These are phyloP conservation scores for Calonectria hawksworthii DNA, from an alignment of 2,329 filamentous ascomycete species.

Conservation along the genomic window DNA sequence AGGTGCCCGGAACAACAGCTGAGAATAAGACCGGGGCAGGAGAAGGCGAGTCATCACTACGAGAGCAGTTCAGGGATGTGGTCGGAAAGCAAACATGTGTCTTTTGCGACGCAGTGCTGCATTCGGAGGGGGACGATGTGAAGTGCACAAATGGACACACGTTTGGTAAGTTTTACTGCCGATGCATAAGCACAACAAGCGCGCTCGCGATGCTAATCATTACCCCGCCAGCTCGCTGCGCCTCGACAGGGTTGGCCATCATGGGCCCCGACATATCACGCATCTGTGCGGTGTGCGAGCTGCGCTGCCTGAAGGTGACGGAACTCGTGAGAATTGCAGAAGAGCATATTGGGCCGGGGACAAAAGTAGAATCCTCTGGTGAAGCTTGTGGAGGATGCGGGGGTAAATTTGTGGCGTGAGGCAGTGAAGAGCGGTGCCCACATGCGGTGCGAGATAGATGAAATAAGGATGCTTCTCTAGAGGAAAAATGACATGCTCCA, in stretches of 20 bases:
- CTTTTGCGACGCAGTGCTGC: slow-evolving; percentile 59
- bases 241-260: slow-evolving; percentile 67
- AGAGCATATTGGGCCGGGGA: slow-evolving; percentile 46
- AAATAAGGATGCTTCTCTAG: neutral
- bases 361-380: slow-evolving; percentile 48
- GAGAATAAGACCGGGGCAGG: slow-evolving; percentile 33
- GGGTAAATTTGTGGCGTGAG: slow-evolving; percentile 57
- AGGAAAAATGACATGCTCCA: neutral
- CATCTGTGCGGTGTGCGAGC: slow-evolving; percentile 68
- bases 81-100: slow-evolving; percentile 58
- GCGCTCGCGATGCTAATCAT: slow-evolving; percentile 16
- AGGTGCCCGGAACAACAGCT: slow-evolving; percentile 58
- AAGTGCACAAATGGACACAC: slow-evolving; percentile 56
- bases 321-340: slow-evolving; percentile 55
- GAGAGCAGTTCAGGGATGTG: slow-evolving; percentile 55
- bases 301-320: slow-evolving; percentile 62
- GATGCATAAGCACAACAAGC: neutral
- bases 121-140: slow-evolving; percentile 51
- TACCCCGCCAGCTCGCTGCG: slow-evolving; percentile 66
- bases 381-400: slow-evolving; percentile 58
- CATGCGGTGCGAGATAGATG: neutral
- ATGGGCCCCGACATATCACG: slow-evolving; percentile 66
- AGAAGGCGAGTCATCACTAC: slow-evolving; percentile 46
- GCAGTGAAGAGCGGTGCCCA: neutral
- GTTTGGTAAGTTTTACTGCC: slow-evolving; percentile 52